Conservation (phyloP, 2,329 filamentous ascomycete genomes). For the Bipolaris cookei region DNA sequence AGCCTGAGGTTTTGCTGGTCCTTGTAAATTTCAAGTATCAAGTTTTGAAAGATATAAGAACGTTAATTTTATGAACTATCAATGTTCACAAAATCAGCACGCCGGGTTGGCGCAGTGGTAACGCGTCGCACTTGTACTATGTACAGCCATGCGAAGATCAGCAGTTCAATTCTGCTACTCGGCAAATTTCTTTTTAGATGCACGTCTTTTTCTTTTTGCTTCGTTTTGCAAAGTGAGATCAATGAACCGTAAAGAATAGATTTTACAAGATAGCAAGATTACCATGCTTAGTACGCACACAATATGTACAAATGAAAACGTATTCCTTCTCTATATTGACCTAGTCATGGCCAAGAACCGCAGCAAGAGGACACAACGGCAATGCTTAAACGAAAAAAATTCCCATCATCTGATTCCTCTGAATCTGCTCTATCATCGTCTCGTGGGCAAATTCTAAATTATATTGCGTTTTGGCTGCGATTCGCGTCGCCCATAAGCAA, state of each 20-base stretch:
- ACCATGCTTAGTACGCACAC: too few species aligned
- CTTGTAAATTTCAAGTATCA: too few species aligned
- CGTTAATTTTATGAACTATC: not conserved
- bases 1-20: too few species aligned
- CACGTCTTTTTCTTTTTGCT: too few species aligned
- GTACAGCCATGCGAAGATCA: slow-evolving; percentile 17
- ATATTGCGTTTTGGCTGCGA: not conserved
- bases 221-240: too few species aligned
- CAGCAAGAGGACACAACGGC: not conserved
- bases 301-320: too few species aligned
- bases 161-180: slow-evolving; percentile 17
- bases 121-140: slow-evolving; percentile 23
- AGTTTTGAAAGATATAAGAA: not conserved
- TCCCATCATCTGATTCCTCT: not conserved
- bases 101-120: slow-evolving; percentile 20
- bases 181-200: not conserved
- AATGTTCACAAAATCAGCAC: not conserved
- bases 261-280: too few species aligned
- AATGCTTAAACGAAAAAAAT: not conserved
- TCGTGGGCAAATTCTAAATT: too few species aligned
- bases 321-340: too few species aligned
- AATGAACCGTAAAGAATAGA: too few species aligned
- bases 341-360: too few species aligned
- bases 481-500: not conserved
- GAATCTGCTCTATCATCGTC: too few species aligned